Conservation (phyloP, 2,329 filamentous ascomycete species). For the Alternaria ventricosa region DNA sequence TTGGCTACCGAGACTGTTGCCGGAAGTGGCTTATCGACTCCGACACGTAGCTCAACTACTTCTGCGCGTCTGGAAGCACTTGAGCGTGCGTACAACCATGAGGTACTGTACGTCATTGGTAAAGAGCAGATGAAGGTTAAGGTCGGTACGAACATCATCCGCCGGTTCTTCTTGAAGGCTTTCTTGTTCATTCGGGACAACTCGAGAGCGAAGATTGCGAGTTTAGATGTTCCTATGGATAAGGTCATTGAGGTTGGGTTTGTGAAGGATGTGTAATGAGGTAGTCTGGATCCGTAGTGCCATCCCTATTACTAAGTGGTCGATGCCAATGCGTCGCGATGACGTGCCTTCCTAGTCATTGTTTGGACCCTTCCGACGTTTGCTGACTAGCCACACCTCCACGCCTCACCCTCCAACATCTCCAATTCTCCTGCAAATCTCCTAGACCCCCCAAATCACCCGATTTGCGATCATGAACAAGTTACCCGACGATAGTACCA, state of each 20-base stretch:
- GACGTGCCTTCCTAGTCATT: not conserved
- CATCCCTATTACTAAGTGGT: not conserved
- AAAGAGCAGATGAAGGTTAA: constrained; percentile 57
- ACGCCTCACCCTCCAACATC: not conserved
- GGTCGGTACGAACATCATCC: constrained; percentile 50
- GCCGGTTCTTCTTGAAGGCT: constrained; percentile 57
- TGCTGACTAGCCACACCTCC: not conserved
- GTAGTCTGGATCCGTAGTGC: not conserved
- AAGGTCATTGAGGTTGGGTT: constrained; percentile 72
- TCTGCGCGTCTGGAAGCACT: constrained; percentile 43
- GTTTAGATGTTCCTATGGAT: constrained; percentile 65
- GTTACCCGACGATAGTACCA: not conserved
- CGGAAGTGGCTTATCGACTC: constrained; percentile 18
- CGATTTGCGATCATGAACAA: not conserved
- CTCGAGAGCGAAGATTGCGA: constrained; percentile 69
- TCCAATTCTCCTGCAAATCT: not conserved
- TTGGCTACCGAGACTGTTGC: not conserved
- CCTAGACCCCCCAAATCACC: not conserved
- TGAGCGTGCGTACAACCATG: constrained; percentile 53
- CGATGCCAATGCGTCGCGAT: not conserved
- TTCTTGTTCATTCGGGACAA: constrained; percentile 73
- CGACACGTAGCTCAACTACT: constrained; percentile 28
- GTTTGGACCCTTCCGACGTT: not conserved
- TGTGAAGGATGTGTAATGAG: constrained; percentile 66
- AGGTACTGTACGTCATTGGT: constrained; percentile 62